phyloP scores from a whole-genome alignment of 2,329 filamentous ascomycete species.

The Colletotrichum sp. region DNA sequence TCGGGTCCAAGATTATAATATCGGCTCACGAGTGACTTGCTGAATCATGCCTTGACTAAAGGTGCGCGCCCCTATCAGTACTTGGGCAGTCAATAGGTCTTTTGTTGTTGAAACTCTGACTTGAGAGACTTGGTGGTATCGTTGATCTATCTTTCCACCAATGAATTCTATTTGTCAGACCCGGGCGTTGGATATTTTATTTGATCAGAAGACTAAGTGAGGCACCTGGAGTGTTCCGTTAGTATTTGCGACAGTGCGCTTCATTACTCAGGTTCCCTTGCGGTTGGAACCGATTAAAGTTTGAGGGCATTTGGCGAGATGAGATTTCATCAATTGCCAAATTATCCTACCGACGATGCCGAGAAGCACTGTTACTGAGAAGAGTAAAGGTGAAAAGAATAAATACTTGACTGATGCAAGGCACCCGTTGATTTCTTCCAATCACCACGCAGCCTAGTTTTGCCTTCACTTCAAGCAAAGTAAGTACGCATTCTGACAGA shows the following conservation, averaged over 20 bases:
- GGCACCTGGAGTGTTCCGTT: neutral
- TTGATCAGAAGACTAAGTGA: neutral
- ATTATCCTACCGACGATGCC: neutral
- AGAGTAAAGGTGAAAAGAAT: neutral
- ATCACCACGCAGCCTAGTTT: neutral
- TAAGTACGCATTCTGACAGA: neutral
- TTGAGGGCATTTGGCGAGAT: neutral
- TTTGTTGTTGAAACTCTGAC: neutral
- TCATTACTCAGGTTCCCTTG: neutral
- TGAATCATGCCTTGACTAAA: neutral
- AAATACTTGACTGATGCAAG: neutral
- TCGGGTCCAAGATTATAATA: rapidly evolving
- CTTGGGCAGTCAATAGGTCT: neutral
- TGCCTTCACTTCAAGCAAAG: neutral
- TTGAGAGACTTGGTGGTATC: neutral
- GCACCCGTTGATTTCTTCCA: rapidly evolving
- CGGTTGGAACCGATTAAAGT: neutral
- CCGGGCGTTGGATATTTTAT: neutral
- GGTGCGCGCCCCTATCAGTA: neutral
- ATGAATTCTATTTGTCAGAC: neutral
- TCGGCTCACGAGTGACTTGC: neutral
- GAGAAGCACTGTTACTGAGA: neutral
- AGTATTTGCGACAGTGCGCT: rapidly evolving
- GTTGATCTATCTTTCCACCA: neutral
- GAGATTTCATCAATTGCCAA: neutral